A percentile compares a stretch with the other conserved stretches of the same genome.
Evolutionary conservation across 164 flowering plant species (phyloP).

Genomic region (Nelumbo lutea): DNA sequence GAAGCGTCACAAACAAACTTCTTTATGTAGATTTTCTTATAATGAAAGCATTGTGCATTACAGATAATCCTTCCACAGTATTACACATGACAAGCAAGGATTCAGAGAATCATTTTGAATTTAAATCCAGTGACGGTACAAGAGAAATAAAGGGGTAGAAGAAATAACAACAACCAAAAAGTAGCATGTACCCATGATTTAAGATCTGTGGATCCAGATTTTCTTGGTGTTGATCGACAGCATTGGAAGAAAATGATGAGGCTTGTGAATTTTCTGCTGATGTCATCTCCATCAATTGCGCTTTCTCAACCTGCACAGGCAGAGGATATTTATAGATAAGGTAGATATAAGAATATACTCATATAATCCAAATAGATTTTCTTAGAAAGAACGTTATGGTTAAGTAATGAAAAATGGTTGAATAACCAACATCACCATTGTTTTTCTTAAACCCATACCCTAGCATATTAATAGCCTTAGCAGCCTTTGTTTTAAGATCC

Average conservation of each 20-base stretch:
- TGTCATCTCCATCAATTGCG: conserved; percentile 12
- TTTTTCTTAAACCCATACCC: no score
- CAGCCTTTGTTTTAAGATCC: no score
- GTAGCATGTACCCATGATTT: conserved; percentile 18
- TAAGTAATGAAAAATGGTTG: no score
- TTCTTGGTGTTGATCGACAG: conserved; percentile 10
- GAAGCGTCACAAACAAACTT: no score
- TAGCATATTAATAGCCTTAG: no score
- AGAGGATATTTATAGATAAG: neutral
- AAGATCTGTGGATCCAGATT: conserved; percentile 3
- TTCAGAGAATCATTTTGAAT: neutral
- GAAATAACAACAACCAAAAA: neutral
- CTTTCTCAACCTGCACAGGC: conserved; percentile 16
- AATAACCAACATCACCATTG: no score
- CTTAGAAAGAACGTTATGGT: no score
- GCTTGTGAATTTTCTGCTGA: conserved; percentile 14
- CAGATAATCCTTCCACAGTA: neutral
- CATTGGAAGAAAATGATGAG: conserved; percentile 10
- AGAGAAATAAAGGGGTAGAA: neutral
- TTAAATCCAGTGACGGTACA: neutral
- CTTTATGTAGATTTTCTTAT: no score
- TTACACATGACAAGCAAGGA: neutral
- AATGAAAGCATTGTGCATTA: no score
- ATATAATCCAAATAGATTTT: no score
- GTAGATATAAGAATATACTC: neutral